phyloP scores from a whole-genome alignment of 164 flowering plant genomes.

The Dillenia turbinata region DNA sequence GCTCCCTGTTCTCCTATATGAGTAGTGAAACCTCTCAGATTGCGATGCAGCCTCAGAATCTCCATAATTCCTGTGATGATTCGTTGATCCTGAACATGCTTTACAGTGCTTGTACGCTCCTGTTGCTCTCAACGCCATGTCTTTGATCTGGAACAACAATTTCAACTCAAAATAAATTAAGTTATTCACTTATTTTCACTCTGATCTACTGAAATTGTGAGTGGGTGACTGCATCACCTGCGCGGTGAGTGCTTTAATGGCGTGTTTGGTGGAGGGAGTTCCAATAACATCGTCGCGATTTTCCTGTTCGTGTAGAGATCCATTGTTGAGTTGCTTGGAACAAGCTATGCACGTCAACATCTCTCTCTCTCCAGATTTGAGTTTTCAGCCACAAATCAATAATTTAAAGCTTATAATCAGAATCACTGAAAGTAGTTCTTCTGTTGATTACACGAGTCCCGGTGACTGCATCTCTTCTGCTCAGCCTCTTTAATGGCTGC shows the following conservation, averaged over 20 bases:
- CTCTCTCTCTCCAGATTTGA: constrained; percentile 9
- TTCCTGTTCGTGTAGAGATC: constrained; percentile 42
- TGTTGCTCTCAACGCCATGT: constrained; percentile 88
- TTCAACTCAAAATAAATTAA: neutral
- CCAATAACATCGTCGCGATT: constrained; percentile 32
- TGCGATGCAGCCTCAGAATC: constrained; percentile 66
- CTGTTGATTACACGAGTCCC: too few species aligned
- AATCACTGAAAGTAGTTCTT: too few species aligned
- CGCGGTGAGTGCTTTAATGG: constrained; percentile 64
- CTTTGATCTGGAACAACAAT: constrained; percentile 65
- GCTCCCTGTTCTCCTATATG: constrained; percentile 65
- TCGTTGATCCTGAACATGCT: constrained; percentile 69
- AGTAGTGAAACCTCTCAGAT: constrained; percentile 56
- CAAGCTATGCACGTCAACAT: constrained; percentile 95
- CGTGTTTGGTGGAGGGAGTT: constrained; percentile 60
- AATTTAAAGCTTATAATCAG: too few species aligned
- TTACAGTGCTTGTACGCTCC: constrained; percentile 87
- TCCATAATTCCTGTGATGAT: constrained; percentile 28
- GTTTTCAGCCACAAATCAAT: too few species aligned
- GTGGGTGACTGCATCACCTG: constrained; percentile 38
- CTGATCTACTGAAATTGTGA: neutral
- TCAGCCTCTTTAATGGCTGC: too few species aligned
- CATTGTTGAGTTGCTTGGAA: constrained; percentile 60
- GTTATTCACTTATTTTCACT: too few species aligned
- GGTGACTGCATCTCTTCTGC: too few species aligned